A percentile compares a stretch with the other conserved stretches of the same genome.
phyloP scores from a whole-genome alignment of 2,329 filamentous ascomycete genomes.

The Akanthomyces lecanii region DNA sequence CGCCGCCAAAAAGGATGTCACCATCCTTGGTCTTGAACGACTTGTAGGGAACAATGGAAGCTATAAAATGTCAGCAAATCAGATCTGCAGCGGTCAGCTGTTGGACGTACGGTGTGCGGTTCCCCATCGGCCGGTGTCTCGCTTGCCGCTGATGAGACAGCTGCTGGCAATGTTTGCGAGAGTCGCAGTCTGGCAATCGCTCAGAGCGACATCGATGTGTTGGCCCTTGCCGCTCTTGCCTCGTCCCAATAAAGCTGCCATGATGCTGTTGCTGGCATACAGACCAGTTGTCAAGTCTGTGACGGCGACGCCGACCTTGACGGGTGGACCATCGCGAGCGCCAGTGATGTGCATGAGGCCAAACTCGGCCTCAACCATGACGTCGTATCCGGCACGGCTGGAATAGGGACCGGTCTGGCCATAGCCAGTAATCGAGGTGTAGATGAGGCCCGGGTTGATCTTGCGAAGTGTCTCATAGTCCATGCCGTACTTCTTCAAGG shows the following conservation, averaged over 20 bases:
- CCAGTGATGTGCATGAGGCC: conserved; percentile 99
- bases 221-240: conserved; percentile 75
- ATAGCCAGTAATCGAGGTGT: conserved; percentile 95
- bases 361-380: conserved; percentile 99
- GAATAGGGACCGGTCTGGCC: conserved; percentile 92
- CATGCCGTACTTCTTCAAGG: conserved; percentile 83
- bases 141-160: conserved; percentile 79
- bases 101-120: conserved; percentile 79
- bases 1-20: conserved; percentile 66
- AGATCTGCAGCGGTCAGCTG: not conserved
- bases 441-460: conserved; percentile 84
- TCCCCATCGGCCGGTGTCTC: conserved; percentile 87
- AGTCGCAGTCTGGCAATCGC: conserved; percentile 92
- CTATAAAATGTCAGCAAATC: conserved; percentile 36
- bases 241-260: conserved; percentile 82
- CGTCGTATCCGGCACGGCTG: conserved; percentile 87
- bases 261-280: conserved; percentile 92
- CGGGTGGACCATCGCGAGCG: conserved; percentile 77
- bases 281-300: conserved; percentile 93
- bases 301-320: conserved; percentile 96
- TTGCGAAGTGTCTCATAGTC: conserved; percentile 77
- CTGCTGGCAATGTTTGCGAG: conserved; percentile 94
- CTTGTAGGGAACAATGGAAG: conserved; percentile 95
- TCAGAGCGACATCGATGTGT: conserved; percentile 86
- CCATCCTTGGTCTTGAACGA: conserved; percentile 73